Conservation (phyloP, 768 basidiomycete genomes). For the Boletus subparvulus region DNA sequence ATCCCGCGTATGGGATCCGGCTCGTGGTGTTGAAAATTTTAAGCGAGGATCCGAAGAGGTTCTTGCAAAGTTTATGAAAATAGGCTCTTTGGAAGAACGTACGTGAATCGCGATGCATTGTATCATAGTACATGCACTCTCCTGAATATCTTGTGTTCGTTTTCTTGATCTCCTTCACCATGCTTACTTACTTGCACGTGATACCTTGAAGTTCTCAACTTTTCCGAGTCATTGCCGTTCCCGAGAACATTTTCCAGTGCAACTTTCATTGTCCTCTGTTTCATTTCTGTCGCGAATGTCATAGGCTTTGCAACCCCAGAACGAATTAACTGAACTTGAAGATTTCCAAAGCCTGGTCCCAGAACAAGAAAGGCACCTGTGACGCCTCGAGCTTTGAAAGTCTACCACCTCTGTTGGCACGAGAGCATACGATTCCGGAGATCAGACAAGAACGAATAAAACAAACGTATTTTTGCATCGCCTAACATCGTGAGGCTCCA, state of each 20-base stretch:
- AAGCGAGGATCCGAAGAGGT: conserved; percentile 88
- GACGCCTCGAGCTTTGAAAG: not conserved
- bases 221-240: not conserved
- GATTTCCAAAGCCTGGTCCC: not conserved
- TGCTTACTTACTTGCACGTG: not conserved
- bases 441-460: not conserved
- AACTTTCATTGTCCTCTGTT: not conserved
- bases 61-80: conserved; percentile 76
- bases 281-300: not conserved
- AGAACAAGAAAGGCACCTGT: not conserved
- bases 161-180: not conserved
- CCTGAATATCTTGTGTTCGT: not conserved
- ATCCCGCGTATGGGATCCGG: conserved; percentile 81
- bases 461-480: no score
- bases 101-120: conserved; percentile 5
- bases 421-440: not conserved
- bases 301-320: not conserved
- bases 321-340: not conserved
- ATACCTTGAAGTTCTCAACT: not conserved
- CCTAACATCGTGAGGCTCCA: not conserved
- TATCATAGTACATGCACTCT: not conserved
- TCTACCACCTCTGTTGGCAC: not conserved
- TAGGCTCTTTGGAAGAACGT: conserved; percentile 68
- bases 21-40: conserved; percentile 80
- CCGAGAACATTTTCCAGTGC: not conserved